Evolutionary conservation across 768 basidiomycete genomes (phyloP).

Genomic region (Boletus bicolor): DNA sequence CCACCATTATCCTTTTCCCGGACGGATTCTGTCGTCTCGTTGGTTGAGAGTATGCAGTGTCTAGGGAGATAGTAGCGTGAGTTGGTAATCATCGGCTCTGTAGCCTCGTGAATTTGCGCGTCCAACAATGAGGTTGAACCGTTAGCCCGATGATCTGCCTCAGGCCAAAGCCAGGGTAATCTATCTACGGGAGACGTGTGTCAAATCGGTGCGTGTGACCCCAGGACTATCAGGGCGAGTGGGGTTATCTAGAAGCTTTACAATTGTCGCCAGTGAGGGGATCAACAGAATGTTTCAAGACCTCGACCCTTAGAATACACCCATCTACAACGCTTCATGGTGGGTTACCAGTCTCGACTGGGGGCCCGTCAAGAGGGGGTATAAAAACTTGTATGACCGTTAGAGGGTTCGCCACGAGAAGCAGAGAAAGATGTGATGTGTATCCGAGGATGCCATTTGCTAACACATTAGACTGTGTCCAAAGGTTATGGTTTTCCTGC

Average conservation of each 20-base stretch:
- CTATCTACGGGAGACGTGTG: background rate
- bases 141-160: background rate
- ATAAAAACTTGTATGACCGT: background rate
- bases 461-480: too few species aligned
- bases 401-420: too few species aligned
- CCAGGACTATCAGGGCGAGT: accelerated
- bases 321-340: background rate
- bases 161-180: background rate
- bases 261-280: background rate
- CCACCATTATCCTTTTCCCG: background rate
- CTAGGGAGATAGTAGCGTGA: constrained; percentile 17
- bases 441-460: background rate
- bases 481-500: accelerated
- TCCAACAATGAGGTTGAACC: background rate
- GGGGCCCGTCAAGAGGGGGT: background rate
- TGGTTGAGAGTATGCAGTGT: constrained; percentile 20
- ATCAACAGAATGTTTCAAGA: background rate
- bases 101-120: background rate
- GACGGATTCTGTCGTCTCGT: constrained; percentile 6
- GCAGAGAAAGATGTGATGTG: background rate
- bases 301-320: accelerated
- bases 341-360: background rate
- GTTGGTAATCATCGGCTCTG: background rate
- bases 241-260: background rate
- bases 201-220: background rate